Base-by-base conservation (phyloP, 1,284 basidiomycete species). In the Cutaneotrichosporon sp. region DNA sequence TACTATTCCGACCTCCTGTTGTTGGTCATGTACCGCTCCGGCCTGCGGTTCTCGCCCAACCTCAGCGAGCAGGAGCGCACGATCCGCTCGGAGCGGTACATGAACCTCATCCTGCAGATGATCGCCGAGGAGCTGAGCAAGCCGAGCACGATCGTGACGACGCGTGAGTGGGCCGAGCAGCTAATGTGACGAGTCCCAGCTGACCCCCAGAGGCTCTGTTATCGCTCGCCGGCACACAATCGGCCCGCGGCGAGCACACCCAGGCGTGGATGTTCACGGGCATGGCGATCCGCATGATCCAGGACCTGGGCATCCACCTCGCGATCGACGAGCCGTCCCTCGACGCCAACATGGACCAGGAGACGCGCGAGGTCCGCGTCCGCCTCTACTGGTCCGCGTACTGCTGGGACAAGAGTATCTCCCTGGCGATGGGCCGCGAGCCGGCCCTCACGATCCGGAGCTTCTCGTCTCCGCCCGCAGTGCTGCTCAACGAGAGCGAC, bases 191-290 rank as follows among this genome's bases (percentile, higher is more conserved):
- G 24, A 38, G 11, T 14, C 4, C 50, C 10, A 11, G 34, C 55
- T 58, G 47, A 59, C 55, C 18, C 36, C 14, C 62, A 59, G 60
- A 69, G 60, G 67, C 67, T 2, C 59, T 69, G 7, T 38, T 69
- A 3, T 58, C 56, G 7, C 36, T 69, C 1, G 65, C 65, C 1
- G 67, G 67, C n/a, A 62, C 65, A 25, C 59, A 60, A 18, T 63
- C 60, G n/a, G 65, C 67, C 0, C 46, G 59, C 11, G 67, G 67
- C n/a, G 57, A 69, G 42, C 60, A 62, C 20, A 69, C 63, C 13
- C 65, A 67, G 54, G 65, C 67, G 31, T 69, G 67, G 67, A 58
- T 69, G 46, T 66, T 69, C 18, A 66, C 67, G 0, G 67, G 67
- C 10, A 59, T 69, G 60, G 67, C 59, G 43, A 63, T 69, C 29